phyloP scores from a whole-genome alignment of 148 eudicot species.

The Rhododendron henanense region DNA sequence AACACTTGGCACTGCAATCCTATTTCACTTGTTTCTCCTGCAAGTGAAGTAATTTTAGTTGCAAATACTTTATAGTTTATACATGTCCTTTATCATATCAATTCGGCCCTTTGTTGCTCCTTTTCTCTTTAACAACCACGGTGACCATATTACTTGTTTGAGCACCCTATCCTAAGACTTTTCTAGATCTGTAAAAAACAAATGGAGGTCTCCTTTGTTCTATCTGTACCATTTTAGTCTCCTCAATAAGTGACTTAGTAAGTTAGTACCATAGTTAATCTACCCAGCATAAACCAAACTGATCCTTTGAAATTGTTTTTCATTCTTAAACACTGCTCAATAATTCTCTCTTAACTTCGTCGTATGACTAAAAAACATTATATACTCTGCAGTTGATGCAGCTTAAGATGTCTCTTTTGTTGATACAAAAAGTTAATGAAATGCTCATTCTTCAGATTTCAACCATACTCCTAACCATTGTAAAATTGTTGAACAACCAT shows the following conservation, averaged over 20 bases:
- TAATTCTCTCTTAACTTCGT: background rate
- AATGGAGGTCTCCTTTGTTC: background rate
- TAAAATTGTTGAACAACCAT: background rate
- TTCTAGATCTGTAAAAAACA: background rate
- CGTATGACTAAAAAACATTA: background rate
- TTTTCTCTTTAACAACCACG: background rate
- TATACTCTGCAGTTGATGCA: background rate
- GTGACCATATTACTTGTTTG: background rate
- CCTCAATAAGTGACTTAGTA: background rate
- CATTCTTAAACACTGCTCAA: background rate
- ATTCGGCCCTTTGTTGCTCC: background rate
- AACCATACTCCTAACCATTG: background rate
- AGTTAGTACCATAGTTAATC: background rate
- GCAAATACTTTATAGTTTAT: background rate
- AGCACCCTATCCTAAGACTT: background rate
- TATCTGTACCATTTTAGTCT: background rate
- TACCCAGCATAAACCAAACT: background rate
- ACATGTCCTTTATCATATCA: background rate
- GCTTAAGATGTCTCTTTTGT: background rate
- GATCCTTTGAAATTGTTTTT: background rate
- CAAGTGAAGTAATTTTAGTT: background rate
- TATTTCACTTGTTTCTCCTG: background rate
- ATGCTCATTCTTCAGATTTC: background rate
- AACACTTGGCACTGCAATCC: background rate
- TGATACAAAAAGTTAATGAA: background rate